phyloP scores from a whole-genome alignment of 2,329 filamentous ascomycete species.

The Aureobasidium sp. region DNA sequence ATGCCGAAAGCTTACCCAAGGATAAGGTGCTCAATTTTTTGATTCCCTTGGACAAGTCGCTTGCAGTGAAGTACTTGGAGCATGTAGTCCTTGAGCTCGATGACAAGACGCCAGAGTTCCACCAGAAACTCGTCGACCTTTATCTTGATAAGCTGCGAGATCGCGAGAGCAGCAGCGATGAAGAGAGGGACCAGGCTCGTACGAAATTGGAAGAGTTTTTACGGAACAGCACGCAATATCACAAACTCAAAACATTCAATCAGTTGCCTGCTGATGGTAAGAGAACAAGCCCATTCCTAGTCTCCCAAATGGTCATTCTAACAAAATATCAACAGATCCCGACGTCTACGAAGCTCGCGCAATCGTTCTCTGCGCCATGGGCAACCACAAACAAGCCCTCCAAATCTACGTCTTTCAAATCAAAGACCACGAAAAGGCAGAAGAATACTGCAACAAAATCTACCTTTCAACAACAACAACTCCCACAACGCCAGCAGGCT shows the following conservation, averaged over 20 bases:
- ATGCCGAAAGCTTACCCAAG: conserved; percentile 81
- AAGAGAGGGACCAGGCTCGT: conserved; percentile 29
- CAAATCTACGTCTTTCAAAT: conserved; percentile 97
- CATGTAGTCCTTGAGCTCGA: conserved; percentile 77
- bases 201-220: conserved; percentile 67
- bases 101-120: conserved; percentile 72
- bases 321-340: conserved; percentile 51
- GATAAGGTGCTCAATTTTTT: conserved; percentile 70
- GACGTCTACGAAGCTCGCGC: conserved; percentile 85
- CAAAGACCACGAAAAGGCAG: conserved; percentile 77
- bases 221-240: conserved; percentile 70
- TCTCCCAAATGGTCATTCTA: not conserved
- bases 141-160: conserved; percentile 52
- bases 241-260: conserved; percentile 56
- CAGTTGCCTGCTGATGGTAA: conserved; percentile 73
- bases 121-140: conserved; percentile 73
- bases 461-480: conserved; percentile 44
- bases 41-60: conserved; percentile 56
- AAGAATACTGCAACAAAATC: conserved; percentile 93
- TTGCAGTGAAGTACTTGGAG: conserved; percentile 79
- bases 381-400: conserved; percentile 88
- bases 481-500: conserved; percentile 1
- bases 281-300: conserved; percentile 26
- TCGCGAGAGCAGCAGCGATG: conserved; percentile 25
- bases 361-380: conserved; percentile 89